phyloP scores from a whole-genome alignment of 805 yeast species.

The Cyberlindnera amylophila region DNA sequence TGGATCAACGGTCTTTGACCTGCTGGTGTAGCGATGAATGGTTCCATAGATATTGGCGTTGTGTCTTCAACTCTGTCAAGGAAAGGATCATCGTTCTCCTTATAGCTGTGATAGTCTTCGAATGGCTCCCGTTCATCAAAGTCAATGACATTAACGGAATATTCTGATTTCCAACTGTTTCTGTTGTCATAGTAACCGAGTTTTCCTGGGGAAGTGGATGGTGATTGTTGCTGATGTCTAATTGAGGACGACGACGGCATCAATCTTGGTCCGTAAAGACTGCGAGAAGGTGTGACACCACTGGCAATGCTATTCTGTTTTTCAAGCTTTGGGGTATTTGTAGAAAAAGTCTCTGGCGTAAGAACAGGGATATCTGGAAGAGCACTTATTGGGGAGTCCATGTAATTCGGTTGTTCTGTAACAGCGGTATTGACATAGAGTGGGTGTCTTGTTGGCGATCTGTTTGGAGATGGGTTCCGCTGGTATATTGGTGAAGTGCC shows the following conservation, averaged over 20 bases:
- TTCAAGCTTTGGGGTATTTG: conserved; percentile 2
- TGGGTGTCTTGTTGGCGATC: conserved; percentile 12
- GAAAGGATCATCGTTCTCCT: not conserved
- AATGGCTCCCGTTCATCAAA: conserved; percentile 6
- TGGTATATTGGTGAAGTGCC: conserved; percentile 9
- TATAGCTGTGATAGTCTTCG: conserved; percentile 6
- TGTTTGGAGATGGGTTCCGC: conserved; percentile 9
- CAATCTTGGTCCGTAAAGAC: conserved; percentile 24
- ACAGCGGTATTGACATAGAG: conserved; percentile 7
- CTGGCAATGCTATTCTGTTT: not conserved
- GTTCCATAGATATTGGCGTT: conserved; percentile 3
- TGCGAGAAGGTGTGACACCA: conserved; percentile 19
- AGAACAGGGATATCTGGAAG: conserved; percentile 24
- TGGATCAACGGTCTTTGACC: conserved; percentile 1
- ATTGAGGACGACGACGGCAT: conserved; percentile 13
- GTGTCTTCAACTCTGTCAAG: not conserved
- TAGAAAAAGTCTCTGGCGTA: conserved; percentile 10
- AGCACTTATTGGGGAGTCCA: conserved; percentile 19
- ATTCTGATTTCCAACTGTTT: conserved; percentile 29
- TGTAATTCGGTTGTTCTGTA: conserved; percentile 5
- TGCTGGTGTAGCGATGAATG: not conserved
- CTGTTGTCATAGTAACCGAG: conserved; percentile 25
- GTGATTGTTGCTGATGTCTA: conserved; percentile 11
- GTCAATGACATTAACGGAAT: conserved; percentile 18
- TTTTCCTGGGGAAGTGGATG: conserved; percentile 25